These are phyloP conservation scores for Fusarium stilboides DNA, from an alignment of 2,329 filamentous ascomycete genomes.

Conservation along the genomic window DNA sequence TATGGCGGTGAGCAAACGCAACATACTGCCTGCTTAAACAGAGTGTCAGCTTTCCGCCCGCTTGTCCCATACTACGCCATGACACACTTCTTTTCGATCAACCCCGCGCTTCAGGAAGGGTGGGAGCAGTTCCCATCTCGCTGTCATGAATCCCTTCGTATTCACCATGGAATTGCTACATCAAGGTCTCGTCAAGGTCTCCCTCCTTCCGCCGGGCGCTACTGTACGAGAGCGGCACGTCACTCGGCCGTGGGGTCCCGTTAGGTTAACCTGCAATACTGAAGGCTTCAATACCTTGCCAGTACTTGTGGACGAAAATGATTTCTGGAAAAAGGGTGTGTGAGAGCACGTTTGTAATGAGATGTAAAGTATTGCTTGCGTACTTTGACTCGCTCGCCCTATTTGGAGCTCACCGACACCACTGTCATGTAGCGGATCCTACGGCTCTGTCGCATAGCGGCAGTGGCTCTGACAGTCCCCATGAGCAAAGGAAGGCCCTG, in stretches of 20 bases:
- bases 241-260: slow-evolving; percentile 43
- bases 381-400: slow-evolving; percentile 12
- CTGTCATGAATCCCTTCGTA: background rate
- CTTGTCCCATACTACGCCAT: slow-evolving; percentile 6
- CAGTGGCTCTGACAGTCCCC: slow-evolving; percentile 33
- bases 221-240: slow-evolving; percentile 47
- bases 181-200: slow-evolving; percentile 11
- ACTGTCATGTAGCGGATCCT: slow-evolving; percentile 21
- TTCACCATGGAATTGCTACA: slow-evolving; percentile 3
- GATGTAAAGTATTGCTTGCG: slow-evolving; percentile 10
- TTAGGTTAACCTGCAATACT: slow-evolving; percentile 23
- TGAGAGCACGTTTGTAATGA: background rate
- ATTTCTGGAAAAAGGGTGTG: background rate
- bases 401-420: slow-evolving; percentile 28
- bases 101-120: slow-evolving; percentile 20
- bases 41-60: slow-evolving; percentile 8
- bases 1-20: slow-evolving; percentile 38
- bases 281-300: slow-evolving; percentile 10
- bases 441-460: slow-evolving; percentile 30
- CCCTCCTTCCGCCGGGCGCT: slow-evolving; percentile 42
- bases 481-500: slow-evolving; percentile 17
- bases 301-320: background rate
- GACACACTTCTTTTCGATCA: slow-evolving; percentile 1
- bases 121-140: background rate
- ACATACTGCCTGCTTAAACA: slow-evolving; percentile 5